Percentiles rank a stretch among this genome's conserved stretches.
Evolutionary conservation across 441 rosid species (phyloP).

Genomic region (Isatis lusitanica): DNA sequence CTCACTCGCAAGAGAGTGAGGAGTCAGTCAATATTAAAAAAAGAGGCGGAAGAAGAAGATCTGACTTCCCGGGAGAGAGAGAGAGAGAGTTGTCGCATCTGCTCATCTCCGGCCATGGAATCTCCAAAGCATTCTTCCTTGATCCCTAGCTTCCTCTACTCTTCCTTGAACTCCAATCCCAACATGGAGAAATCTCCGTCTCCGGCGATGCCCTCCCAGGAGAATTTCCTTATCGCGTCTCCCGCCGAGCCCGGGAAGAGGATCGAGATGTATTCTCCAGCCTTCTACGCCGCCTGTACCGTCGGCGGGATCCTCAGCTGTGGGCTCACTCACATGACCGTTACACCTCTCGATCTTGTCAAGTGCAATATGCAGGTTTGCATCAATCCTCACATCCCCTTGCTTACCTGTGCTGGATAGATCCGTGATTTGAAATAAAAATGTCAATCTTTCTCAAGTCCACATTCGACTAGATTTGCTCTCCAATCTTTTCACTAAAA

Average conservation of each 20-base stretch:
- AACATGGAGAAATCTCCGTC: constrained; percentile 25
- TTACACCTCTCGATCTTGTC: constrained; percentile 99
- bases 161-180: constrained; percentile 37
- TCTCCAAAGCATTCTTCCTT: constrained; percentile 52
- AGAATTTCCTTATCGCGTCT: constrained; percentile 60
- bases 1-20: not conserved
- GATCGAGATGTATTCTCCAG: constrained; percentile 93
- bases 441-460: not conserved
- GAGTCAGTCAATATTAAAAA: not conserved
- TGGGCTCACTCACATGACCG: constrained; percentile 93
- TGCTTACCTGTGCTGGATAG: not conserved
- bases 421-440: not conserved
- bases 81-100: not conserved
- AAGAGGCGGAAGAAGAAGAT: not conserved
- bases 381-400: constrained; percentile 45
- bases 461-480: no score
- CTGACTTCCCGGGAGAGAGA: not conserved
- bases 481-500: not conserved
- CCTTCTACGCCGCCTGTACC: constrained; percentile 94
- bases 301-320: constrained; percentile 94
- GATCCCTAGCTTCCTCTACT: constrained; percentile 78
- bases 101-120: constrained; percentile 37
- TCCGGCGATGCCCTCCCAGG: constrained; percentile 28
- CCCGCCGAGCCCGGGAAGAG: constrained; percentile 69
- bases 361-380: constrained; percentile 98